Base-by-base conservation (phyloP, 495 filamentous ascomycete species). In the Penicillium roqueforti region DNA sequence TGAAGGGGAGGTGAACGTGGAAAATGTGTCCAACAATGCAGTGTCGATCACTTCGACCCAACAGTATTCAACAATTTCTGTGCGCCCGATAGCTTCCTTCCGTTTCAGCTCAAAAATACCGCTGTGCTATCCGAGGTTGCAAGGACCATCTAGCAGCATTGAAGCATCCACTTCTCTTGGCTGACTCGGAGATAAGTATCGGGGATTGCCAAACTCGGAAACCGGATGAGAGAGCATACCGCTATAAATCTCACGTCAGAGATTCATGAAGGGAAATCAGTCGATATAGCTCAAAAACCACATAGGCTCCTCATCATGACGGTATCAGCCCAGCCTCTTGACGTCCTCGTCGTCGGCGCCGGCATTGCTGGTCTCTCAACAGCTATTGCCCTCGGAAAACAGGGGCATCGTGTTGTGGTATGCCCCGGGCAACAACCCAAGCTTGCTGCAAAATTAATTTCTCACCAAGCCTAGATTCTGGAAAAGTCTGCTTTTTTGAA, bases 401-500 rank as follows among this genome's bases (percentile, higher is more conserved):
- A 65, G 26, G 67, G 67, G 1, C 67, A 72, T 60, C 59, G 45
- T 9, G 69, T 69, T 26, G 58, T 66, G 31, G 62, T 71, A 54
- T 34, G 60, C 18, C 34, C 14, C 14, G 10, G 2, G 7, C 5
- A 32, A 45, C 9, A 26, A 41, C 20, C 3, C 25, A 36, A 37
- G 26, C 29, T 31, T 23, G 18, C 1, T 31, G 11, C 4, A 13
- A 28, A 2, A 9, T n/a, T n/a, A 38, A 20, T 32, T 20, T 9
- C 37, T 40, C 32, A 23, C 39, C 10, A 4, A 4, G 29, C 0
- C 4, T 32, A 80, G 49, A 74, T 84, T 23, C 68, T 75, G 45
- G 80, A 84, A 55, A 79, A 75, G 20, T 79, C 74, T 1, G 55
- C 19, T 4, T 79, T 83, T 60, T 62, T 73, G n/a, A 79, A 69